Conservation (phyloP, 331 rosid species). For the Phaseolus coccineus region DNA sequence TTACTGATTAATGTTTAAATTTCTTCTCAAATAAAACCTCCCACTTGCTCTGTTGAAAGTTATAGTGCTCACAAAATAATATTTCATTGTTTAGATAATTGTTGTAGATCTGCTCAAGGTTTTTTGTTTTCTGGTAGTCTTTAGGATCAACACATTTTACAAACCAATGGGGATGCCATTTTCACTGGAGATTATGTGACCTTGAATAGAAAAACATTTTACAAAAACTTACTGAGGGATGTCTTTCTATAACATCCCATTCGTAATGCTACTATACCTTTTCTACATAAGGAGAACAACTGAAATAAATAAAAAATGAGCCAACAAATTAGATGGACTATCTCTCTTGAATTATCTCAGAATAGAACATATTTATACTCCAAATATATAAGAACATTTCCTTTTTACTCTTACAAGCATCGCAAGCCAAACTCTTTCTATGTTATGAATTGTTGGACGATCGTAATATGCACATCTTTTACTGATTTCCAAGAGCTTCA, state of each 20-base stretch:
- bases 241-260: no score
- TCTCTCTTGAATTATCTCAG: background rate
- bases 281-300: background rate
- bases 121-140: constrained; percentile 12
- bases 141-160: background rate
- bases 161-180: background rate
- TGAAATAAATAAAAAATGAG: background rate
- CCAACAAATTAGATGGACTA: background rate
- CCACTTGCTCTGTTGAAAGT: constrained; percentile 3
- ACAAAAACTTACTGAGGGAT: background rate
- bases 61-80: background rate
- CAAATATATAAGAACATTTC: background rate
- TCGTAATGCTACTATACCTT: background rate
- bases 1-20: constrained; percentile 1
- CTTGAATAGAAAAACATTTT: background rate
- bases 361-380: background rate
- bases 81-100: constrained; percentile 1
- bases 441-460: background rate
- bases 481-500: background rate
- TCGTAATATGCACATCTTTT: background rate
- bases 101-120: background rate
- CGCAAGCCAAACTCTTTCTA: background rate
- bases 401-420: background rate
- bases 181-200: constrained; percentile 16
- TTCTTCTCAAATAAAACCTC: constrained; percentile 2